Base-by-base conservation (phyloP, 1,284 basidiomycete genomes). In the Leccinum subspadiceum region DNA sequence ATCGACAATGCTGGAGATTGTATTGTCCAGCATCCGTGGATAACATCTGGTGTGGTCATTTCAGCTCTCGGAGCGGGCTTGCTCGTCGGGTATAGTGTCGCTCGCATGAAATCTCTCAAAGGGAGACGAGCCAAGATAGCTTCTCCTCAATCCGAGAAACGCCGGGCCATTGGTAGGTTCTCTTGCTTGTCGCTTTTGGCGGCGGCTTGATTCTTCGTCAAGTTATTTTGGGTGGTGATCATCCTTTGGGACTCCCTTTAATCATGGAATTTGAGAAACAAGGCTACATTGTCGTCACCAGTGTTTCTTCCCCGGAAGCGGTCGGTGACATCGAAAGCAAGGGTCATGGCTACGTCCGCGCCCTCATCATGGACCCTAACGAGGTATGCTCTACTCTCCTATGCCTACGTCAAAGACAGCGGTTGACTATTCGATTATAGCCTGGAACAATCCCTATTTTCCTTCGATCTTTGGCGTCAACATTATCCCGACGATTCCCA, bases 221-320 rank as follows among this genome's bases (percentile, higher is more conserved):
- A 92, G 91, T 93, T 53, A 81, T 94, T 22, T 80, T 94, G 52
- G 92, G 92, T 46, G 92, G 86, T 17, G 92, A 94, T 68, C 79
- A 81, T 31, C 83, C 86, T 0, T 78, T 88, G 53, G 90, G 84
- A 10, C 77, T 84, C 17, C 85, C 91, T 13, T 73, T 94, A 53
- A 85, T 92, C 56, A 70, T 82, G 54, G 85, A 88, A 62, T 78
- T 94, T 46, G 89, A 92, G 73, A 80, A 79, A 68, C 84, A 86
- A 65, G 90, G 90, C 1, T 93, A 89, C 68, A 87, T 93, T 66
- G 85, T 94, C 46, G 86, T 94, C 65, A 80, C 86, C 5, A 93
- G 87, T 62, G 90, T 92, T 13, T 77, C 85, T 2, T 82, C 81
- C 13, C 81, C 85, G 1, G 86, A 87, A 57, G 82, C 83, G 7